Evolutionary conservation across 805 yeast species (phyloP).

Genomic region (Blastobotrys chiropterorum): DNA sequence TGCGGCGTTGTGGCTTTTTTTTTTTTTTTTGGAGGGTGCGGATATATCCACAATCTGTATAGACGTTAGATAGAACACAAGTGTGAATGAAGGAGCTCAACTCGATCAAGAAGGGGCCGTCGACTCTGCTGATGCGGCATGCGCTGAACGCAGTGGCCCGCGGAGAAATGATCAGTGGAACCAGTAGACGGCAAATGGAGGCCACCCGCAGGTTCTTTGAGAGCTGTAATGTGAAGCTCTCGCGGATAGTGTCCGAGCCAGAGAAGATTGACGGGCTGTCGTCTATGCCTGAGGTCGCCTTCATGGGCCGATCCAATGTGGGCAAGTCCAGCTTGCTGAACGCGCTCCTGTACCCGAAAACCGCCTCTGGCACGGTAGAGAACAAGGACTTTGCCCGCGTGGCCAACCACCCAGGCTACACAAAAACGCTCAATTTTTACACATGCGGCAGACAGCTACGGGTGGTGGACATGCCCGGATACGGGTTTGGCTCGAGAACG

Average conservation of each 20-base stretch:
- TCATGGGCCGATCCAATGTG: conserved; percentile 77
- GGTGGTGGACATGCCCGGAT: conserved; percentile 85
- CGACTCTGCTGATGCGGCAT: conserved; percentile 1
- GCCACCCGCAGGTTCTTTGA: conserved; percentile 20
- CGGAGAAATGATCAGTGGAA: not conserved
- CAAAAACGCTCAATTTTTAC: conserved; percentile 62
- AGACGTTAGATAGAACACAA: not conserved
- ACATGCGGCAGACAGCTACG: conserved; percentile 58
- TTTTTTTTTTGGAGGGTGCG: no score
- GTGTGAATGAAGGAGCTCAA: conserved; percentile 4
- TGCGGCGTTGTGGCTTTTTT: not conserved
- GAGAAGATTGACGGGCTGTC: conserved; percentile 21
- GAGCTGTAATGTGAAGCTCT: conserved; percentile 21
- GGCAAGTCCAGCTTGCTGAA: conserved; percentile 81
- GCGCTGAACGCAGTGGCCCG: not conserved
- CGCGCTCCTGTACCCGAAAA: conserved; percentile 37
- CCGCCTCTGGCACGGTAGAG: conserved; percentile 18
- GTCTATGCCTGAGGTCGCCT: conserved; percentile 61
- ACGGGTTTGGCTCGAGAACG: conserved; percentile 62
- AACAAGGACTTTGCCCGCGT: conserved; percentile 39
- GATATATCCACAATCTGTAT: not conserved
- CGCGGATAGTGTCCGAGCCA: conserved; percentile 25
- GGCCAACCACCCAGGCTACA: conserved; percentile 45
- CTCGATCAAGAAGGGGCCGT: conserved; percentile 4
- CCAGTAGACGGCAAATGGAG: not conserved